These are phyloP conservation scores for Daldinia concentrica DNA, from an alignment of 495 filamentous ascomycete genomes.

Conservation along the genomic window DNA sequence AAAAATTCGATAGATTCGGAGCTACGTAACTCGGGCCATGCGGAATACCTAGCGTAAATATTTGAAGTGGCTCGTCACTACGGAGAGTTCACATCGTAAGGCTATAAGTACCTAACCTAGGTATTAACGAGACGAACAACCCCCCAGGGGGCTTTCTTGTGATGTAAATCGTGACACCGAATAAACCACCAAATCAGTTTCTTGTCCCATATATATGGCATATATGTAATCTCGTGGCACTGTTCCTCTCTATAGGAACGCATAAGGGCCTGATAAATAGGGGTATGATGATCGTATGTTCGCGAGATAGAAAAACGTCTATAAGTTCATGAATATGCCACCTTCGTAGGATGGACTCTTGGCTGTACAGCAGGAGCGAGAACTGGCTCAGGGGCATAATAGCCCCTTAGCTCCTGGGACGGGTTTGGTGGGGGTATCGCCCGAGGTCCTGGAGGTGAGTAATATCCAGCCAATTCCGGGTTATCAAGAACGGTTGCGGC, in stretches of 20 bases:
- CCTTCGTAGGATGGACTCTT: slow-evolving; percentile 10
- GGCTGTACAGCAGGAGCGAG: neutral
- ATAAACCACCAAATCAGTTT: neutral
- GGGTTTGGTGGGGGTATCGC: neutral
- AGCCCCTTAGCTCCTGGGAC: slow-evolving; percentile 32
- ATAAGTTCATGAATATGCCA: slow-evolving; percentile 19
- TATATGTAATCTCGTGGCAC: too few relatives aligned
- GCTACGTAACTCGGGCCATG: neutral
- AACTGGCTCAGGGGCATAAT: slow-evolving; percentile 33
- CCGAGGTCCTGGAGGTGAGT: slow-evolving; percentile 29
- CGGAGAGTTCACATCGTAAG: too few relatives aligned
- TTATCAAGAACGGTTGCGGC: slow-evolving; percentile 14
- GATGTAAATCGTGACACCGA: neutral
- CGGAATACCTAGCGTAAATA: too few relatives aligned
- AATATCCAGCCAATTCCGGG: slow-evolving; percentile 38
- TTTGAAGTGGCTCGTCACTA: too few relatives aligned
- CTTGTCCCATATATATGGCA: neutral
- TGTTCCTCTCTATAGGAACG: too few relatives aligned
- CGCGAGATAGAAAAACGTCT: neutral
- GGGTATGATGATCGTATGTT: neutral
- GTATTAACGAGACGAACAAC: neutral
- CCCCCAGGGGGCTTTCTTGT: neutral
- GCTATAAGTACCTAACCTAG: too few relatives aligned
- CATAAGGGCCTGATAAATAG: neutral
- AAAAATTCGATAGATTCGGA: neutral